Percentiles rank a stretch among this genome's conserved stretches.
These are phyloP conservation scores for Alternaria sp. DNA, from an alignment of 2,329 filamentous ascomycete species.

Conservation along the genomic window DNA sequence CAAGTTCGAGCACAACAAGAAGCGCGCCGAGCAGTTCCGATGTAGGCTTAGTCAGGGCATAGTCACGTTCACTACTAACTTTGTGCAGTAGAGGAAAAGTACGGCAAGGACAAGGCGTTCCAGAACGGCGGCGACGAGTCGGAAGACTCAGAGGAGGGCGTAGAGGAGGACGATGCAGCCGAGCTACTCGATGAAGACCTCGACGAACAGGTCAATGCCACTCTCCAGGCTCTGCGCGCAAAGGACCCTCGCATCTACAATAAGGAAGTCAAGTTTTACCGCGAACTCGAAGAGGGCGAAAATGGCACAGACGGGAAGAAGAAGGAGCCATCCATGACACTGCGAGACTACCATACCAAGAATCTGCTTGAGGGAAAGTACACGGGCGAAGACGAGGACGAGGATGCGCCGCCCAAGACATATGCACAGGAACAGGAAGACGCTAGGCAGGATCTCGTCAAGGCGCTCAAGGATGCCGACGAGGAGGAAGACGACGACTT, in stretches of 20 bases:
- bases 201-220: conserved; percentile 86
- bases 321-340: conserved; percentile 72
- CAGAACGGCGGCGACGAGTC: conserved; percentile 57
- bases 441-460: conserved; percentile 77
- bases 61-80: conserved; percentile 24
- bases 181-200: conserved; percentile 84
- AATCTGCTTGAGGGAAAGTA: conserved; percentile 78
- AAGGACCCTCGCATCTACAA: conserved; percentile 95
- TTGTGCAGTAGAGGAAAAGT: conserved; percentile 83
- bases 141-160: conserved; percentile 59
- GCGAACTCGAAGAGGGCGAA: conserved; percentile 63
- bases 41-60: conserved; percentile 53
- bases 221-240: conserved; percentile 82
- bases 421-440: conserved; percentile 89
- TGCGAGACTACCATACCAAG: conserved; percentile 90
- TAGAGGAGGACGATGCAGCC: conserved; percentile 89
- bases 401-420: conserved; percentile 66
- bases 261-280: conserved; percentile 77
- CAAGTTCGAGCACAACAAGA: conserved; percentile 96
- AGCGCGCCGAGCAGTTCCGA: conserved; percentile 82
- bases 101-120: conserved; percentile 58
- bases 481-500: conserved; percentile 72
- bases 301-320: conserved; percentile 60
- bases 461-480: conserved; percentile 75
- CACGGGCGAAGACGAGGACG: conserved; percentile 63